These are phyloP conservation scores for Hibiscus trionum DNA, from an alignment of 345 rosid species.

Conservation along the genomic window DNA sequence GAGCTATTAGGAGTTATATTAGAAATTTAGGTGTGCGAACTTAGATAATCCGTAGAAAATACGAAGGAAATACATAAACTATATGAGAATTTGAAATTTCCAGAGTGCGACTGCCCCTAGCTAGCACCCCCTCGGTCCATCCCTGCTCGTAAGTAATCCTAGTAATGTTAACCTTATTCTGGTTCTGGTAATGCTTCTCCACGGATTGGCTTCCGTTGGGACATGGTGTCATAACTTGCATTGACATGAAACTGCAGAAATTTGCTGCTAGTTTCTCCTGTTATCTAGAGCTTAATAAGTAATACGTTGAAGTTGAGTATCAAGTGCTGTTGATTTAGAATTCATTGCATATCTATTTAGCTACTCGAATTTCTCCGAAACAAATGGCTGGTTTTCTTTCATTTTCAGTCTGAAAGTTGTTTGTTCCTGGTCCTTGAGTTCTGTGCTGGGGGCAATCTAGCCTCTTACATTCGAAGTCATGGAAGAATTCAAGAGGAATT, in stretches of 20 bases:
- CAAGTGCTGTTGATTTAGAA: background rate
- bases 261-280: no score
- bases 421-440: slow-evolving; percentile 46
- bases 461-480: slow-evolving; percentile 35
- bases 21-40: no score
- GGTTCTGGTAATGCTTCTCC: background rate
- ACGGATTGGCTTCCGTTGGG: background rate
- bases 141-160: background rate
- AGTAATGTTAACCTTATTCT: background rate
- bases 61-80: no score
- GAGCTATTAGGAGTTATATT: no score
- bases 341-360: background rate
- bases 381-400: background rate
- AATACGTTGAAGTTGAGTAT: background rate
- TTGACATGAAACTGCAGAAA: no score
- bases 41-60: no score
- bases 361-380: background rate
- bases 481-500: slow-evolving; percentile 46
- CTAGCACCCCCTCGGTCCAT: no score
- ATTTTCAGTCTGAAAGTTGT: slow-evolving; percentile 36
- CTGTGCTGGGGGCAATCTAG: slow-evolving; percentile 51
- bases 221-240: background rate
- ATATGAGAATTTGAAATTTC: no score
- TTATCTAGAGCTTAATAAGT: no score
- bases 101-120: no score